Base-by-base conservation (phyloP, 1,284 basidiomycete species). In the Apiotrichum gracile region DNA sequence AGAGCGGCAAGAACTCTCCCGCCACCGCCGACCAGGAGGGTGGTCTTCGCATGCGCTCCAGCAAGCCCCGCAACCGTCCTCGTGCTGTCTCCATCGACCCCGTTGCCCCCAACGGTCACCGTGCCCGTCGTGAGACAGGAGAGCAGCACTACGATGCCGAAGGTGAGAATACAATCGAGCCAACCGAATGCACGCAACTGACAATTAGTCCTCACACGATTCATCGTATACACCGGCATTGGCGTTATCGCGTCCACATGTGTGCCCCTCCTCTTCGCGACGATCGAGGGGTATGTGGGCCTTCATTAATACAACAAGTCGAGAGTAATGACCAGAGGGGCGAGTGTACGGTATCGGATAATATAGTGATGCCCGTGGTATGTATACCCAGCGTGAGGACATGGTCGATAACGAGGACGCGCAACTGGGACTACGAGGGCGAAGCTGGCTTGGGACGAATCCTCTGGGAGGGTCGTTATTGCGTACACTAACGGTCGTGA, bases 181-280 rank as follows among this genome's bases (percentile, higher is more conserved):
- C 25, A 21, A 6, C 19, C 10, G 9, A 25, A 17, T 21, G 12
- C 13, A 14, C 7, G 14, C 19, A 29, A 13, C 39, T 48, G 9
- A 31, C 37, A 14, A n/a, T 22, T 39, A 91, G 90, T 94, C 9
- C 74, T 93, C 58, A 93, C 91, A 27, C 94, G 93, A 76, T 86
- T 93, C 4, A 83, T 91, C 44, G 91, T 94, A 4, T 97, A 96
- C 68, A 81, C 82, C 47, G 91, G 90, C 0, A 93, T 96, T 55
- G 89, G 82, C 0, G 69, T 87, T 25, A 69, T 92, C 17, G 82
- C 85, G 0, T 74, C 77, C 5, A 82, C 85, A 54, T 69, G 78
- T 1, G 75, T 85, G 29, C 88, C 88, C 0, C 69, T 84, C 17
- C 70, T 83, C 63, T 91, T 91, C 64, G 83, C 85, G 63, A 49